Percentiles rank a stretch among this genome's conserved stretches.
Evolutionary conservation across 495 filamentous ascomycete species (phyloP).

Genomic region (Daldinia bambusicola): DNA sequence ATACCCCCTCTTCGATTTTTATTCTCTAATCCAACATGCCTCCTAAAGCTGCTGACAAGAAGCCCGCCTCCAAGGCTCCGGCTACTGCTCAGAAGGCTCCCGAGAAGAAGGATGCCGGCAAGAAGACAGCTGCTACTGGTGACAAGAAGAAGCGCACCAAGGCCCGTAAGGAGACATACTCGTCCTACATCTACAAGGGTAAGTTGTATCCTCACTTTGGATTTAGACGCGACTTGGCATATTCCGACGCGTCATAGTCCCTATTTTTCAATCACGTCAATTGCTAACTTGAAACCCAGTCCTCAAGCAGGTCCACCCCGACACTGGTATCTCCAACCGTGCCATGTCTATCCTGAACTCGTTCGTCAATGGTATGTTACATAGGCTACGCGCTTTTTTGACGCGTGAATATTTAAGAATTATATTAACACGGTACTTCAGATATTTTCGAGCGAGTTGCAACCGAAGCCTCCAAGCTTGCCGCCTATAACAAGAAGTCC

Average conservation of each 20-base stretch:
- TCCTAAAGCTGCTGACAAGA: conserved; percentile 98
- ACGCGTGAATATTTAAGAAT: conserved; percentile 10
- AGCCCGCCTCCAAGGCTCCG: conserved; percentile 96
- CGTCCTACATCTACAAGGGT: conserved; percentile 99
- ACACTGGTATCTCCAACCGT: conserved; percentile 99
- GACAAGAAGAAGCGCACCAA: conserved; percentile 99
- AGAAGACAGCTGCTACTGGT: conserved; percentile 95
- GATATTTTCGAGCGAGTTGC: conserved; percentile 99
- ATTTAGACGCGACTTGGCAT: conserved; percentile 12
- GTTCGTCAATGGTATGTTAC: conserved; percentile 92
- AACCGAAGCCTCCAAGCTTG: conserved; percentile 98
- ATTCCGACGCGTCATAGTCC: conserved; percentile 6
- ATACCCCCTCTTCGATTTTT: conserved; percentile 25
- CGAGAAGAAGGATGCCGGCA: conserved; percentile 99
- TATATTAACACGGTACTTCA: conserved; percentile 55
- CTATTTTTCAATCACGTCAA: background rate
- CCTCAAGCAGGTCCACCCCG: conserved; percentile 99
- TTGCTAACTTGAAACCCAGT: conserved; percentile 63
- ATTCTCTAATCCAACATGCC: conserved; percentile 73
- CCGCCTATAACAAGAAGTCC: conserved; percentile 99
- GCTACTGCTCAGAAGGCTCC: conserved; percentile 75
- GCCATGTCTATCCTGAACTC: conserved; percentile 99
- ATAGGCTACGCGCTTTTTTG: conserved; percentile 5
- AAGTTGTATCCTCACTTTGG: conserved; percentile 49
- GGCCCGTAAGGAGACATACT: conserved; percentile 99